Base-by-base conservation (phyloP, 2,329 filamentous ascomycete species). In the Talaromyces sp. region DNA sequence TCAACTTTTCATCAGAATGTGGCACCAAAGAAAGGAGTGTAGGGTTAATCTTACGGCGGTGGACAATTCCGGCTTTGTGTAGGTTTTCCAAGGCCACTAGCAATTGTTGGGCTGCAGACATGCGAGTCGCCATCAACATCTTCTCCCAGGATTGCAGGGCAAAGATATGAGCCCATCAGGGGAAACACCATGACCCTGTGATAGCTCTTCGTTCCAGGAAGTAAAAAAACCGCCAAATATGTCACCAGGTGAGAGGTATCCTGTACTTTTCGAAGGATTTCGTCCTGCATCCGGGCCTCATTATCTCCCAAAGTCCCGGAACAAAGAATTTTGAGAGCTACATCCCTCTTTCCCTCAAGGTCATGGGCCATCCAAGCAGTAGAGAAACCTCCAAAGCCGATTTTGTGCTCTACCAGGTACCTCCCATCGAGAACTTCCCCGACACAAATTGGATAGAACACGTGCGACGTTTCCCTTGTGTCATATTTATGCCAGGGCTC, bases 361-460 rank as follows among this genome's bases (percentile, higher is more conserved):
- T 70, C 67, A 65, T 63, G 60, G 28, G 67, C 68, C 65, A 71
- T 66, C 69, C 67, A 71, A 51, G 71, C 67, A 32, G 67, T 70
- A 3, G 67, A 67, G 49, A 65, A 66, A 32, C 67, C 65, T 1
- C 68, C 67, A 61, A 33, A 62, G 19, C 67, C 68, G n/a, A 70
- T 47, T 58, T 71, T 71, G 58, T 70, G 65, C 59, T 69, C 68
- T 44, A 70, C 55, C 44, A 66, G 52, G 52, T 71, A 70, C 56
- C 69, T 65, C 28, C 63, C 60, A 55, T 68, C 60, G 39, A 70
- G 65, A 32, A 69, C 42, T 53, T 53, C 51, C n/a, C 51, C 51
- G 25, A 53, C 10, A 28, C 51, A 53, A 30, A 53, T 53, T 10
- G 51, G 51, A 30, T 53, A 53, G n/a, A 53, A 53, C 1, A 30